Conservation (phyloP, 768 basidiomycete species). For the Serendipita sp. region DNA sequence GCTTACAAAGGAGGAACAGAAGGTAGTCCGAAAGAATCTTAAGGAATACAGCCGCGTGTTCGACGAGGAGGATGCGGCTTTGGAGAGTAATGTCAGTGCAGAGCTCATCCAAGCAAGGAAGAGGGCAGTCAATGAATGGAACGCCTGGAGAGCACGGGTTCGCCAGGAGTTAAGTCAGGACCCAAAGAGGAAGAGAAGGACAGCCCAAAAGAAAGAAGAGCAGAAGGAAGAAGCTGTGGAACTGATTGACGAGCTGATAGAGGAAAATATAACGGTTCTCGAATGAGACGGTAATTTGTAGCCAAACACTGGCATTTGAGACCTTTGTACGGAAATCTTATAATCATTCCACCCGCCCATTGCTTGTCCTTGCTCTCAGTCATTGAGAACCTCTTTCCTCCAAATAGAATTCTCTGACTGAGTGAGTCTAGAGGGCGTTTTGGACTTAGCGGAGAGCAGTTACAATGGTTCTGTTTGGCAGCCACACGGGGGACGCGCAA, state of each 20-base stretch:
- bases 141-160: slow-evolving; percentile 77
- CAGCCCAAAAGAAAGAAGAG: slow-evolving; percentile 29
- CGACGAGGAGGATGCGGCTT: slow-evolving; percentile 92
- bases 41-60: slow-evolving; percentile 81
- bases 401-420: no score
- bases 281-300: not conserved
- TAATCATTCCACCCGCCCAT: no score
- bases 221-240: slow-evolving; percentile 84
- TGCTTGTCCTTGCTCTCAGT: no score
- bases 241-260: slow-evolving; percentile 84
- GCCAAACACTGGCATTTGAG: not conserved
- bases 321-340: not conserved
- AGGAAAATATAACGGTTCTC: slow-evolving; percentile 40
- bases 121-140: slow-evolving; percentile 95
- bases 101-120: slow-evolving; percentile 82
- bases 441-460: not conserved
- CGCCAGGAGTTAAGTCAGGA: slow-evolving; percentile 49
- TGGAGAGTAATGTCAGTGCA: slow-evolving; percentile 86
- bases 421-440: no score
- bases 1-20: slow-evolving; percentile 75
- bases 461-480: not conserved
- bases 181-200: slow-evolving; percentile 22
- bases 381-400: no score
- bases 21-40: slow-evolving; percentile 70
- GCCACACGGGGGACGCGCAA: slow-evolving; percentile 4